A percentile compares a stretch with the other conserved stretches of the same genome.
Evolutionary conservation across 2,329 filamentous ascomycete genomes (phyloP).

Genomic region (Diaporthe longicolla): DNA sequence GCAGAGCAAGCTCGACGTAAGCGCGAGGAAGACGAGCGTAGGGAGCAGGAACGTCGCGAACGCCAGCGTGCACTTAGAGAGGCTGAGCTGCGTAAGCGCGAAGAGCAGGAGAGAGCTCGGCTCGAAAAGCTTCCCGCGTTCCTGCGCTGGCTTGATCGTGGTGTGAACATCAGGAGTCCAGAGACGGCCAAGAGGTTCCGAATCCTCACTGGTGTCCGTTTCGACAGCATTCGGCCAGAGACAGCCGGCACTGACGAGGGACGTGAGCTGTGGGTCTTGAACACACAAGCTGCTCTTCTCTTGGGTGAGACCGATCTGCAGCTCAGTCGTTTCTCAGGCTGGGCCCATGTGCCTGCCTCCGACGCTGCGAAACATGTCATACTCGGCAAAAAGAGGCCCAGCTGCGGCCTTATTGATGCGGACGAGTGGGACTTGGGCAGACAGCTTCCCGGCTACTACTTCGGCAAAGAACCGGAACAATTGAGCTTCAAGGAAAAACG

Average conservation of each 20-base stretch:
- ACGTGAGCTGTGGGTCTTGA: conserved; percentile 77
- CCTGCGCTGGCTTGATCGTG: conserved; percentile 71
- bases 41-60: conserved; percentile 64
- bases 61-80: conserved; percentile 64
- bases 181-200: conserved; percentile 68
- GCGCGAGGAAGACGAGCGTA: conserved; percentile 67
- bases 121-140: conserved; percentile 72
- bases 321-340: conserved; percentile 71
- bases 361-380: conserved; percentile 69
- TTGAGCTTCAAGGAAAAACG: conserved; percentile 61
- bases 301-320: conserved; percentile 75
- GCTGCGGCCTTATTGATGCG: conserved; percentile 68
- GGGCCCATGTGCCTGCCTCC: conserved; percentile 69
- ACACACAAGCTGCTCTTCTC: conserved; percentile 74
- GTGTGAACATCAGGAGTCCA: conserved; percentile 64
- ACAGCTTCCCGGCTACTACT: conserved; percentile 67
- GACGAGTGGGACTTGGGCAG: conserved; percentile 66
- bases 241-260: conserved; percentile 67
- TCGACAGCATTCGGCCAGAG: conserved; percentile 72
- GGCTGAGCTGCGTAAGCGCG: conserved; percentile 65
- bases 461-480: conserved; percentile 58
- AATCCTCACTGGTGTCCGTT: conserved; percentile 72
- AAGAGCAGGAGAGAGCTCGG: conserved; percentile 69
- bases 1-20: conserved; percentile 64
- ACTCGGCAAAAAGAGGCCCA: conserved; percentile 71